phyloP scores from a whole-genome alignment of 441 rosid species.

The Geranium incanum region DNA sequence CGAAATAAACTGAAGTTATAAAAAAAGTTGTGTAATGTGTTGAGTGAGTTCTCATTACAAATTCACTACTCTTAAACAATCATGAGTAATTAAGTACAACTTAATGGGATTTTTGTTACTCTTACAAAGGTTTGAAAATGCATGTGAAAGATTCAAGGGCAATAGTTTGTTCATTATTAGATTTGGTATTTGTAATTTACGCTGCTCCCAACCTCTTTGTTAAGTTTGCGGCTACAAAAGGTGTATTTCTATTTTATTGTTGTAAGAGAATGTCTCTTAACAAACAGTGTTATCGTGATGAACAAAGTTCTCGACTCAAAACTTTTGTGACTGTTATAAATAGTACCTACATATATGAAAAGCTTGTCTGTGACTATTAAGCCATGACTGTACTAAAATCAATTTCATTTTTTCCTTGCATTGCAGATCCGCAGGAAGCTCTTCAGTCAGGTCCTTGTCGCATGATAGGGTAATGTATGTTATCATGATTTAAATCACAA shows the following conservation, averaged over 20 bases:
- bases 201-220: not conserved
- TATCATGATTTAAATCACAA: slow-evolving; percentile 11
- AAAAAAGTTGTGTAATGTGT: not conserved
- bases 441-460: slow-evolving; percentile 43
- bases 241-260: not conserved
- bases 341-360: no score
- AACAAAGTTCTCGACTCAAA: no score
- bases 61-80: not conserved
- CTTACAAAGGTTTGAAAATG: not conserved
- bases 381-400: not conserved
- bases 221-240: not conserved
- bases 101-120: no score
- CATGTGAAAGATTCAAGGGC: not conserved
- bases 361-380: no score
- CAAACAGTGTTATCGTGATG: no score
- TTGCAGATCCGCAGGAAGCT: slow-evolving; percentile 80
- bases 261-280: not conserved
- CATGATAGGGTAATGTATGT: slow-evolving; percentile 30
- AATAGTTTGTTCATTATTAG: not conserved
- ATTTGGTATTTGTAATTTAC: not conserved
- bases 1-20: not conserved
- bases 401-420: not conserved
- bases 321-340: no score
- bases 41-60: not conserved
- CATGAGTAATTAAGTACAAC: not conserved